phyloP scores from a whole-genome alignment of 345 rosid species.

The Rhizophora apiculata region DNA sequence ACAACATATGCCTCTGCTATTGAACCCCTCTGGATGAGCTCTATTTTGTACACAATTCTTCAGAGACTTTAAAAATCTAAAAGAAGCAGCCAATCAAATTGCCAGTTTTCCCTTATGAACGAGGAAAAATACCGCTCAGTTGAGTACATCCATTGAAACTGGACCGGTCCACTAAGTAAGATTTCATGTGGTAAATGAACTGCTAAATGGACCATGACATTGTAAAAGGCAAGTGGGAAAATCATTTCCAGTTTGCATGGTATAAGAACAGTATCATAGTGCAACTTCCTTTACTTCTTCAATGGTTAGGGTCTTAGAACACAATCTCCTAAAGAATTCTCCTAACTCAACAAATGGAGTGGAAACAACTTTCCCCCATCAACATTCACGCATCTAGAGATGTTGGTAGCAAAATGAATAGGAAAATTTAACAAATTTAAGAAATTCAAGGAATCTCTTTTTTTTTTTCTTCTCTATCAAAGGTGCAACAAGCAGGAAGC shows the following conservation, averaged over 20 bases:
- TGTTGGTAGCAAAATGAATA: neutral
- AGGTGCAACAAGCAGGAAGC: too few relatives aligned
- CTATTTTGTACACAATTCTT: neutral
- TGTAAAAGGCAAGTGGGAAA: neutral
- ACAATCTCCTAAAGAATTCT: neutral
- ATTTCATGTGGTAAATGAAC: neutral
- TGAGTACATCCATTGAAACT: neutral
- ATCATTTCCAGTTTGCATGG: neutral
- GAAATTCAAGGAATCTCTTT: neutral
- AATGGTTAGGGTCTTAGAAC: neutral
- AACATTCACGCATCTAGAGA: neutral
- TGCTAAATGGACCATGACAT: neutral
- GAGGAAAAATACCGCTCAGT: neutral
- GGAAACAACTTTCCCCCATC: neutral
- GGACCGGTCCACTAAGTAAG: neutral
- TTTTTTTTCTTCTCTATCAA: too few relatives aligned
- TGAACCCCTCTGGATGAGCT: neutral
- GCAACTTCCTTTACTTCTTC: neutral
- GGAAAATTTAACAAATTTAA: neutral
- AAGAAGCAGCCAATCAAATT: too few relatives aligned
- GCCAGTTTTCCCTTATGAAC: too few relatives aligned
- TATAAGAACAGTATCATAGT: neutral
- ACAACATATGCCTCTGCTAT: neutral
- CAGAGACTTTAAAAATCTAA: neutral
- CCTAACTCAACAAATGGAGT: neutral